Evolutionary conservation across 345 rosid genomes (phyloP).

Genomic region (Carallia brachiata): DNA sequence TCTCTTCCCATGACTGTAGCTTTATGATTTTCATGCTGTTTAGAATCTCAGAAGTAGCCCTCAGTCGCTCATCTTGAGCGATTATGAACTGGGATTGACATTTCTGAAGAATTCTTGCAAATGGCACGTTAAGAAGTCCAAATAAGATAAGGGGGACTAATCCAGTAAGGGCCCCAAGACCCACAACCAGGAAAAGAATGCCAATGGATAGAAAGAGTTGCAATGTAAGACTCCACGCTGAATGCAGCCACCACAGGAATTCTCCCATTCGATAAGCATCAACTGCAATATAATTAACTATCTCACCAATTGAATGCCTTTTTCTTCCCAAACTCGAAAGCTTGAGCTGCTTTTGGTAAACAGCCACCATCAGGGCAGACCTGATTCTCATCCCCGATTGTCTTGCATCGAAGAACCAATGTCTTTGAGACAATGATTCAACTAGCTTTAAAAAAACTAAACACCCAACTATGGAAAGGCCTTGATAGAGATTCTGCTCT

Average conservation of each 20-base stretch:
- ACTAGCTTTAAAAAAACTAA: constrained; percentile 53
- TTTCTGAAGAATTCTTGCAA: constrained; percentile 45
- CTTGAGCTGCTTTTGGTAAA: constrained; percentile 55
- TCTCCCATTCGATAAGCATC: constrained; percentile 57
- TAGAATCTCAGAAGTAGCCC: constrained; percentile 61
- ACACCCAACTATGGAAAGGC: constrained; percentile 39
- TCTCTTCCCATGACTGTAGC: constrained; percentile 79
- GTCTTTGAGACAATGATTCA: constrained; percentile 53
- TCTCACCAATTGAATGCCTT: constrained; percentile 62
- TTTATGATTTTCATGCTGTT: constrained; percentile 74
- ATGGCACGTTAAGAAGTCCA: constrained; percentile 51
- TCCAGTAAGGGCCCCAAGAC: constrained; percentile 49
- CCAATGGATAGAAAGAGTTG: constrained; percentile 55
- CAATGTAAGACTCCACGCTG: constrained; percentile 45
- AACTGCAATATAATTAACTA: constrained; percentile 54
- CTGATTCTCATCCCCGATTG: constrained; percentile 45
- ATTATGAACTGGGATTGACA: constrained; percentile 53
- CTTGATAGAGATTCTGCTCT: constrained; percentile 37
- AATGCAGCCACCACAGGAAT: constrained; percentile 55
- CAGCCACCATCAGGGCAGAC: constrained; percentile 37
- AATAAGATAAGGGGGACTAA: constrained; percentile 41
- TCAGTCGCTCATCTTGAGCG: constrained; percentile 57
- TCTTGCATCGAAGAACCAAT: constrained; percentile 40
- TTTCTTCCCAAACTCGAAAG: constrained; percentile 48
- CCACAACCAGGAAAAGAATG: constrained; percentile 52